Conservation (phyloP, 192 early-diverging fungal species). For the Spizellomyces punctatus region DNA sequence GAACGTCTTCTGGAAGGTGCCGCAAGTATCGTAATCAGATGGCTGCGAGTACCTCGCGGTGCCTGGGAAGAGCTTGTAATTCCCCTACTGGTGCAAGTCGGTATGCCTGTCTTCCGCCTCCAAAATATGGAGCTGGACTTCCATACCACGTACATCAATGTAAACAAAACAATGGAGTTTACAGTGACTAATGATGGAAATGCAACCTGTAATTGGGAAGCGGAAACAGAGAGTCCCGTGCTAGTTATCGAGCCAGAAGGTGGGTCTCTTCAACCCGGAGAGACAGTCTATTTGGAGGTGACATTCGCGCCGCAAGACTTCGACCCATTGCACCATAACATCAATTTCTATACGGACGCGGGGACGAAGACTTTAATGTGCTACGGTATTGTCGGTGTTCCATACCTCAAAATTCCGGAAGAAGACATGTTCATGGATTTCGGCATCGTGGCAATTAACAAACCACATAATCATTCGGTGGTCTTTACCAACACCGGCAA, state of each 20-base stretch:
- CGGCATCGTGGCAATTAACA: slow-evolving; percentile 58
- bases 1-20: slow-evolving; percentile 28
- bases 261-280: slow-evolving; percentile 50
- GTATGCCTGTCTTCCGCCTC: slow-evolving; percentile 58
- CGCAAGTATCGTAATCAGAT: slow-evolving; percentile 42
- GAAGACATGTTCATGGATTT: slow-evolving; percentile 48
- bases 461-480: slow-evolving; percentile 44
- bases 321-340: slow-evolving; percentile 43
- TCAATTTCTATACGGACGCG: slow-evolving; percentile 60
- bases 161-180: slow-evolving; percentile 56
- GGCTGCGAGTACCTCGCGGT: slow-evolving; percentile 52
- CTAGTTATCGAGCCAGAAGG: slow-evolving; percentile 41
- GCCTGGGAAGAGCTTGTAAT: slow-evolving; percentile 45
- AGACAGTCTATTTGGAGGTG: slow-evolving; percentile 46
- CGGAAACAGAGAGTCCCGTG: slow-evolving; percentile 22
- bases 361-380: slow-evolving; percentile 54
- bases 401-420: slow-evolving; percentile 53
- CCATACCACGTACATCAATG: slow-evolving; percentile 61
- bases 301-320: slow-evolving; percentile 51
- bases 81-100: slow-evolving; percentile 53
- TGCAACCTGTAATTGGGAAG: slow-evolving; percentile 57
- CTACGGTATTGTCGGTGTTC: slow-evolving; percentile 64
- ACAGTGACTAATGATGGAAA: slow-evolving; percentile 59
- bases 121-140: slow-evolving; percentile 61
- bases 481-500: slow-evolving; percentile 55